A percentile compares a stretch with the other conserved stretches of the same genome.
phyloP scores from a whole-genome alignment of 2,329 filamentous ascomycete genomes.

The Claviceps capensis region DNA sequence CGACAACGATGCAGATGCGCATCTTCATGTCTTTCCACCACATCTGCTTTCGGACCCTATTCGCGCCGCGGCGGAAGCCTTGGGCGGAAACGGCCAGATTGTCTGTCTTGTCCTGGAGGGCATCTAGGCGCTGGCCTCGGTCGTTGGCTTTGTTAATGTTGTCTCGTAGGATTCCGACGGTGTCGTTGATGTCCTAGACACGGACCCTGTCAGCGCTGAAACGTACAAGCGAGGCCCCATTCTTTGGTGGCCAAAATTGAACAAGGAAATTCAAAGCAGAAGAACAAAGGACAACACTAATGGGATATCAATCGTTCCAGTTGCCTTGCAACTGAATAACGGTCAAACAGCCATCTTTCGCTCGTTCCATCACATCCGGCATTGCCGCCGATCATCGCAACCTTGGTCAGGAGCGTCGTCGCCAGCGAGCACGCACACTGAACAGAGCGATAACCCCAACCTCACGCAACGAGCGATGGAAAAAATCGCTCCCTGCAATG shows the following conservation, averaged over 20 bases:
- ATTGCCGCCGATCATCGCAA: no score
- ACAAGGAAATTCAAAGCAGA: background rate
- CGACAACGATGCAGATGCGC: slow-evolving; percentile 88
- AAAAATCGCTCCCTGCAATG: no score
- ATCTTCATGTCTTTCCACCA: slow-evolving; percentile 99
- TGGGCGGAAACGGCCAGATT: slow-evolving; percentile 87
- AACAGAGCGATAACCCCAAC: no score
- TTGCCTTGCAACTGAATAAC: no score
- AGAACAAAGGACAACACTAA: background rate
- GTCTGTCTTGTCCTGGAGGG: slow-evolving; percentile 86
- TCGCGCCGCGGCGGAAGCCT: slow-evolving; percentile 91
- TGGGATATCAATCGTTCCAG: background rate
- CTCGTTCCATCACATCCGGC: no score
- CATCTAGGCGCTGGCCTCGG: slow-evolving; percentile 79
- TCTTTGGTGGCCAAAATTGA: no score
- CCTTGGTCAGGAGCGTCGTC: no score
- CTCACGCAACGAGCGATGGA: no score
- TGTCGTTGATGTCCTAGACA: slow-evolving; percentile 86
- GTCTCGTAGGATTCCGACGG: slow-evolving; percentile 86
- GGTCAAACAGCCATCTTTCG: no score
- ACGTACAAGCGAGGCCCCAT: background rate
- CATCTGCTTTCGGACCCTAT: slow-evolving; percentile 94
- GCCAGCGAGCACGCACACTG: no score
- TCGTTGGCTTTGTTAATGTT: slow-evolving; percentile 96
- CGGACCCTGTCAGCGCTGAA: slow-evolving; percentile 8